These are phyloP conservation scores for Suzukiozyma palmioleophila DNA, from an alignment of 1,139 yeast species.

Conservation along the genomic window DNA sequence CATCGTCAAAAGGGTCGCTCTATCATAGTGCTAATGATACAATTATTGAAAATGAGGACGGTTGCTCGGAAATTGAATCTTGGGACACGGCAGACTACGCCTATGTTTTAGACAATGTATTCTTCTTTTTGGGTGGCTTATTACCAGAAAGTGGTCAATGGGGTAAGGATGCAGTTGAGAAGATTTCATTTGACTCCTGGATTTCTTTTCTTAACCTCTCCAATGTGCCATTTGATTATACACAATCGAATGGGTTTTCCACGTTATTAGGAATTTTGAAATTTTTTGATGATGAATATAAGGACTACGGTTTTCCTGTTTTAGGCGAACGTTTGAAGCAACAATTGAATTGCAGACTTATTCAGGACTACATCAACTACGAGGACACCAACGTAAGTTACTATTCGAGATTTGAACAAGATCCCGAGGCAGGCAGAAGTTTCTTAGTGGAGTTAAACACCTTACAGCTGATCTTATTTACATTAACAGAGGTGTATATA, in stretches of 20 bases:
- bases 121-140: slow-evolving; percentile 43
- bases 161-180: slow-evolving; percentile 38
- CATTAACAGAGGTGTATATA: slow-evolving; percentile 51
- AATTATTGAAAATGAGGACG: slow-evolving; percentile 35
- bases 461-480: slow-evolving; percentile 37
- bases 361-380: slow-evolving; percentile 18
- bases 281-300: slow-evolving; percentile 53
- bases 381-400: slow-evolving; percentile 16
- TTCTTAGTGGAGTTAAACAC: slow-evolving; percentile 31
- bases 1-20: slow-evolving; percentile 38
- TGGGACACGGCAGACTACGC: slow-evolving; percentile 52
- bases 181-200: slow-evolving; percentile 42
- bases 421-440: slow-evolving; percentile 24
- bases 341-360: slow-evolving; percentile 11
- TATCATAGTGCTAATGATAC: slow-evolving; percentile 37
- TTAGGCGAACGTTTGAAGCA: slow-evolving; percentile 14
- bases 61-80: slow-evolving; percentile 32
- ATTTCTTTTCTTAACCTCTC: slow-evolving; percentile 37
- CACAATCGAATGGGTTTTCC: slow-evolving; percentile 50
- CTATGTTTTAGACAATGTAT: slow-evolving; percentile 43
- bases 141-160: slow-evolving; percentile 48
- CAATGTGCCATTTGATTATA: slow-evolving; percentile 59
- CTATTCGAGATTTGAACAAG: slow-evolving; percentile 25
- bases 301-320: slow-evolving; percentile 44
- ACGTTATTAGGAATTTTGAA: slow-evolving; percentile 51